These are phyloP conservation scores for Chlamydomonas incerta DNA, from an alignment of 139 green algal genomes.

Conservation along the genomic window DNA sequence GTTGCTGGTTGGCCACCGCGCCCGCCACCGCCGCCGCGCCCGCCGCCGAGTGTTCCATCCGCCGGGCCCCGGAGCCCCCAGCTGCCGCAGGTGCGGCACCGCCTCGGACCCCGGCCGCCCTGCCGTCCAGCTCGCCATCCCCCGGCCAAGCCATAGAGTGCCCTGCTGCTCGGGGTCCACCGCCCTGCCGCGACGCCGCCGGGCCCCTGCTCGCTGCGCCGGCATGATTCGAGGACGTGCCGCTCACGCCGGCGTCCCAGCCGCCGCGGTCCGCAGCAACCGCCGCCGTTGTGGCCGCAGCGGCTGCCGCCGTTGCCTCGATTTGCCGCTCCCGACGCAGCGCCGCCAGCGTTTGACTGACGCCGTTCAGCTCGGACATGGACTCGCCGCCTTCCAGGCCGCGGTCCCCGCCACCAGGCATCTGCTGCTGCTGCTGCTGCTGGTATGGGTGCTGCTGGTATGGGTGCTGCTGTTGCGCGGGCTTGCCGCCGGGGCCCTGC, in stretches of 20 bases:
- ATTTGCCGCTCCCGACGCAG: neutral
- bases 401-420: neutral
- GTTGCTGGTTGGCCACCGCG: neutral
- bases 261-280: neutral
- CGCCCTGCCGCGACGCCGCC: too few relatives aligned
- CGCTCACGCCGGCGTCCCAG: too few relatives aligned
- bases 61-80: neutral
- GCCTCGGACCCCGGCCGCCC: neutral
- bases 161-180: too few relatives aligned
- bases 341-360: conserved; percentile 21
- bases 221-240: too few relatives aligned
- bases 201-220: too few relatives aligned
- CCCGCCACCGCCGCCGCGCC: conserved; percentile 15
- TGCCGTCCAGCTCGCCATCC: neutral
- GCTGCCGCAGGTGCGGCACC: neutral
- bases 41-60: neutral
- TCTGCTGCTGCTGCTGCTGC: neutral
- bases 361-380: conserved; percentile 1
- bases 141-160: too few relatives aligned
- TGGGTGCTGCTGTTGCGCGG: neutral
- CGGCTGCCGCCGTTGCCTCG: neutral
- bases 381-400: neutral
- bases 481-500: neutral
- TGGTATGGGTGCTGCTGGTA: neutral
- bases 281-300: neutral